phyloP scores from a whole-genome alignment of 2,329 filamentous ascomycete species.

The Trichoderma aggressivum region DNA sequence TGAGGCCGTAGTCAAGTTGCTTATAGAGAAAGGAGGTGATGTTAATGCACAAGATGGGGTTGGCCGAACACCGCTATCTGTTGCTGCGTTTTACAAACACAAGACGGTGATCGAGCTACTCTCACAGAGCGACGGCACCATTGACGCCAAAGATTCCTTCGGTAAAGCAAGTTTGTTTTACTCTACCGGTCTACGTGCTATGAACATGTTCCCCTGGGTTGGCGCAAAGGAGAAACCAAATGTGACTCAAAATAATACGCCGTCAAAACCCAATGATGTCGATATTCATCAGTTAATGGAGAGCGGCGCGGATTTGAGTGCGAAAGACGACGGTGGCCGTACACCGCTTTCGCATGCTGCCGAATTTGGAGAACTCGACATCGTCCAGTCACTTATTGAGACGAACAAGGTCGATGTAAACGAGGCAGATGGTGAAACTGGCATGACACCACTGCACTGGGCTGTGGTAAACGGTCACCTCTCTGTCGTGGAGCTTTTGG shows the following conservation, averaged over 20 bases:
- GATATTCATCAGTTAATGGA: not conserved
- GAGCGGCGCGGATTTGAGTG: not conserved
- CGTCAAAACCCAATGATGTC: accelerated
- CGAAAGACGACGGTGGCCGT: not conserved
- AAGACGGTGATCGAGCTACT: not conserved
- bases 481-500: not conserved
- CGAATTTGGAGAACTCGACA: accelerated
- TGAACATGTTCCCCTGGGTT: no score
- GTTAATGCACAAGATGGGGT: accelerated
- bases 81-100: not conserved
- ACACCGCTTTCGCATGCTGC: not conserved
- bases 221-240: no score
- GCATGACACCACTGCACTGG: not conserved
- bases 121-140: accelerated
- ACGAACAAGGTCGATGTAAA: not conserved
- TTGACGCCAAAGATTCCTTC: not conserved
- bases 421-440: not conserved
- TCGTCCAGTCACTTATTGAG: not conserved
- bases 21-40: not conserved
- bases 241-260: no score
- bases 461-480: accelerated
- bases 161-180: no score
- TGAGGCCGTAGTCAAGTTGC: not conserved
- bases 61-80: not conserved
- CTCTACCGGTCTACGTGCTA: no score